Base-by-base conservation (phyloP, 441 rosid genomes). In the Cnidoscolus chayamansa region DNA sequence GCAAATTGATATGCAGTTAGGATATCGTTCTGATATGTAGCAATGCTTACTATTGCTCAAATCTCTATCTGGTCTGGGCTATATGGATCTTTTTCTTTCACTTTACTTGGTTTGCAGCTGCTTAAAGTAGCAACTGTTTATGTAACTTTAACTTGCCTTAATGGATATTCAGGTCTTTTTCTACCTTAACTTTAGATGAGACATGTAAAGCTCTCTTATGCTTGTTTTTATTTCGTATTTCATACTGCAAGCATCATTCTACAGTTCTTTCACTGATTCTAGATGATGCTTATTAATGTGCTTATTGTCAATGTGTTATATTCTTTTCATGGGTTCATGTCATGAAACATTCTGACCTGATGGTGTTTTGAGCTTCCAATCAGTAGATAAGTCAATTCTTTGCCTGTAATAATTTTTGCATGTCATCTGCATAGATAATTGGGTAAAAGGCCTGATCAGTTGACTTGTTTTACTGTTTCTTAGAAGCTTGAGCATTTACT, bases 401-500 rank as follows among this genome's bases (percentile, higher is more conserved):
- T 37, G 32, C 37, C 32, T 58, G 7, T 49, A 43, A 47, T 49
- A 16, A 31, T 45, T 66, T 10, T 4, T 64, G 35, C 12, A 19
- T 35, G 60, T 63, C 62, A 19, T 16, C 45, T 3, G 45, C 45
- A 40, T 48, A 16, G 4, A 16, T 45, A n/a, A 31, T 56, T 62
- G 53, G 6, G 8, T 19, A 31, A 60, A 11, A 45, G 48, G 35
- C 61, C 55, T 61, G 25, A 43, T 67, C 12, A 11, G 1, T 53
- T 47, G 53, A 53, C 30, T 50, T 13, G 55, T 72, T 68, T 72
- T 7, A 35, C 63, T 63, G 60, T 70, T 66, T 61, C 82, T 65
- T 81, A 96, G 98, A 84, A 84, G 79, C 80, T 88, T 66, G 95
- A 90, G 78, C 45, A 30, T 70, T 79, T 71, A 81, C 85, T 96